Evolutionary conservation across 257 asterid species (phyloP), one percentile per base, ranked within the genome.

Genomic region (Solanum pimpinellifolium): DNA sequence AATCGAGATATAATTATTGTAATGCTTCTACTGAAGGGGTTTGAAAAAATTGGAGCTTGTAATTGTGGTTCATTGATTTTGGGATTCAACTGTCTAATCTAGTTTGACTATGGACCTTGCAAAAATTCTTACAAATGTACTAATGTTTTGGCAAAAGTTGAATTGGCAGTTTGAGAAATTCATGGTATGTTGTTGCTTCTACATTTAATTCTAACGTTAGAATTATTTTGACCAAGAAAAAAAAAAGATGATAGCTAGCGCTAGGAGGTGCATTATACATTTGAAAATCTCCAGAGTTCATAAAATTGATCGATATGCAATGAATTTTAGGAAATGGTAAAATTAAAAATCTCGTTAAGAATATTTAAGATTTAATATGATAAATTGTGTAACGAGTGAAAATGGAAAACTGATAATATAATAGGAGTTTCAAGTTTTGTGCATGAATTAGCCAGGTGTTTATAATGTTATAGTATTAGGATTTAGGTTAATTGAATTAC

Each of bases 1-100:
- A 65, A n/a, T n/a, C 8, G 5, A 62, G 33, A 65, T 65, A 65
- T n/a, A n/a, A 65, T 52, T 52, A 16, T 52, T 52, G 60, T 52
- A 52, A 16, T 6, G 6, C 23, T 52, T 52, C 60, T 52, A 16
- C 23, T 52, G 60, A 52, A 42, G 18, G 41, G 41, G 3, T 66
- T 84, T 66, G 87, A 66, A 84, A 46, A 66, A 42, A 37, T 77
- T 74, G 87, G 11, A n/a, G 81, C 39, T 16, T 29, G 42, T 31
- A 14, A 31, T 31, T 70, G 25, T 89, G 91, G 86, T 87, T 68
- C 83, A 75, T 68, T 85, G 84, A 83, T 83, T 85, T 74, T 86
- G 42, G 90, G 86, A 80, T 69, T 90, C 89, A 88, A 75, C 56
- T 81, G 92, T 87, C 88, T 49, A 85, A 83, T 90, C 89, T 42